A percentile compares a stretch with the other conserved stretches of the same genome.
These are phyloP conservation scores for Primulina eburnea DNA, from an alignment of 257 asterid species.

Conservation along the genomic window DNA sequence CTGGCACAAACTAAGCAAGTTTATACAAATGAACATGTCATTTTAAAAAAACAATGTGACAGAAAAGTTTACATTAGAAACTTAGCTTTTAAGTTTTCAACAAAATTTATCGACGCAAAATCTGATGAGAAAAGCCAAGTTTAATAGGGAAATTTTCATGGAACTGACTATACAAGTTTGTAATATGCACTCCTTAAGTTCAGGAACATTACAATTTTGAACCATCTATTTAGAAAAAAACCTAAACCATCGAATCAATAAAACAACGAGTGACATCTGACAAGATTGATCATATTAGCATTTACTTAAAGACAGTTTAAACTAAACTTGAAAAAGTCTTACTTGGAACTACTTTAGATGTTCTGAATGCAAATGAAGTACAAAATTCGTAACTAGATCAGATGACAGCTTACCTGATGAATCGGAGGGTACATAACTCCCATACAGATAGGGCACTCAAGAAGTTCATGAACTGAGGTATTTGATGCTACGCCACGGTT, in stretches of 20 bases:
- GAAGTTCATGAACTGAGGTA: conserved; percentile 68
- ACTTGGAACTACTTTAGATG: conserved; percentile 14
- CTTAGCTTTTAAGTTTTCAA: not conserved
- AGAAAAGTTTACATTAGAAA: too few species aligned
- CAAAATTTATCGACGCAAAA: not conserved
- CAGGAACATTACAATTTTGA: not conserved
- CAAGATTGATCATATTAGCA: not conserved
- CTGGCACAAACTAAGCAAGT: too few species aligned
- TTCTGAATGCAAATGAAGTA: conserved; percentile 7
- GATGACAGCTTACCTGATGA: conserved; percentile 59
- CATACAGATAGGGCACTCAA: conserved; percentile 74
- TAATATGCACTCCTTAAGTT: conserved; percentile 1
- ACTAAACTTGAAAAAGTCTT: conserved; percentile 6
- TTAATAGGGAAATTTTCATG: not conserved
- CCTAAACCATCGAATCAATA: not conserved
- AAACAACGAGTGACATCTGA: not conserved
- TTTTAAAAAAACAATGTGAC: too few species aligned
- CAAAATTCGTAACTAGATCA: not conserved
- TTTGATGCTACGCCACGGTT: conserved; percentile 46
- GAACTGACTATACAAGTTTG: not conserved
- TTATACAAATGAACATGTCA: too few species aligned
- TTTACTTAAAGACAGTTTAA: conserved; percentile 3
- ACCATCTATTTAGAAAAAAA: not conserved
- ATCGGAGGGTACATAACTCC: conserved; percentile 76
- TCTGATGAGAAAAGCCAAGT: not conserved